phyloP scores from a whole-genome alignment of 495 filamentous ascomycete genomes.

The Collariella sp. region DNA sequence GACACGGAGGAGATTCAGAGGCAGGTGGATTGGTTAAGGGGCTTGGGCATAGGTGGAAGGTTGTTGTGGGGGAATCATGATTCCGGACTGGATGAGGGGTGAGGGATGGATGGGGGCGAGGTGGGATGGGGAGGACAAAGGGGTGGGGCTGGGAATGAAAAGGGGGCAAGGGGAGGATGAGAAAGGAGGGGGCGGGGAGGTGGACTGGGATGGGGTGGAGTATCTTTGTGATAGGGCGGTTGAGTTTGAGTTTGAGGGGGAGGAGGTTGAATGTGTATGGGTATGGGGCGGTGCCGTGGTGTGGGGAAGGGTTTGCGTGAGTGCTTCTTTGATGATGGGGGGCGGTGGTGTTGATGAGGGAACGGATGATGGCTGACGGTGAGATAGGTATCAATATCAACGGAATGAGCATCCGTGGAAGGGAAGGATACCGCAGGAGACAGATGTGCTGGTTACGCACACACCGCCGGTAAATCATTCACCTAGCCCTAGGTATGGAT shows the following conservation, averaged over 20 bases:
- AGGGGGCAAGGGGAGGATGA: slow-evolving; percentile 21
- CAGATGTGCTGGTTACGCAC: slow-evolving; percentile 82
- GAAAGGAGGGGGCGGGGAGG: slow-evolving; percentile 25
- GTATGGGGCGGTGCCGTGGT: slow-evolving; percentile 41
- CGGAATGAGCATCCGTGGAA: slow-evolving; percentile 38
- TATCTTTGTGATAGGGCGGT: slow-evolving; percentile 44
- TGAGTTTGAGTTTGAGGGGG: slow-evolving; percentile 41
- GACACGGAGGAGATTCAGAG: slow-evolving; percentile 61
- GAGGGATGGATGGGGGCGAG: no score
- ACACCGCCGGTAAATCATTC: slow-evolving; percentile 39
- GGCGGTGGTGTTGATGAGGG: not conserved
- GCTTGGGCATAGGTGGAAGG: slow-evolving; percentile 64
- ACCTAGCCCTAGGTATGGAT: not conserved
- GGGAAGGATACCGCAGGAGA: slow-evolving; percentile 54
- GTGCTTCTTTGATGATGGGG: not conserved
- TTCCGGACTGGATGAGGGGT: slow-evolving; percentile 59
- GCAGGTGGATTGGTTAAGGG: slow-evolving; percentile 69
- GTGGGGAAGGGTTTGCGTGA: slow-evolving; percentile 21
- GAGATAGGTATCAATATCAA: slow-evolving; percentile 44
- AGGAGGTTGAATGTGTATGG: slow-evolving; percentile 48
- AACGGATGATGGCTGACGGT: no score
- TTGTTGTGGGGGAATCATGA: slow-evolving; percentile 93
- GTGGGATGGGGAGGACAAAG: no score
- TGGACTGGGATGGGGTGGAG: slow-evolving; percentile 41
- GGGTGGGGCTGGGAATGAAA: no score